Conservation (phyloP, 768 basidiomycete genomes). For the Epithele typhae region DNA sequence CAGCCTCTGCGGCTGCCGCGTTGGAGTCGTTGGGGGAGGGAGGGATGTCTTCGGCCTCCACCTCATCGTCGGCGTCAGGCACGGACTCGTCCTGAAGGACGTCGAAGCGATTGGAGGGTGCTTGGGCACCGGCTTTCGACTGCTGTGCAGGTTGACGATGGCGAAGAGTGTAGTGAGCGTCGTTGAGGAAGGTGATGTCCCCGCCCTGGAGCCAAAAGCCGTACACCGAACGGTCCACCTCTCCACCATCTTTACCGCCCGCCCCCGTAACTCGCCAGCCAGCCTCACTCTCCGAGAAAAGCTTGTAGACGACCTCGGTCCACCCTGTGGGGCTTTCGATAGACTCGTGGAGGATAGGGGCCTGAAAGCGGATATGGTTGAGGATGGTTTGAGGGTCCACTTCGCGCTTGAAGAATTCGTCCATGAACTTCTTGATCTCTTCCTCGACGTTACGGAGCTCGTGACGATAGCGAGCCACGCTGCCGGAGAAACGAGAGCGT, state of each 20-base stretch:
- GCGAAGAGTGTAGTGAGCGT: background rate
- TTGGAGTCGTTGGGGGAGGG: no score
- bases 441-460: slow-evolving; percentile 34
- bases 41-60: background rate
- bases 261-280: slow-evolving; percentile 13
- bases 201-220: slow-evolving; percentile 44
- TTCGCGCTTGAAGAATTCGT: slow-evolving; percentile 29
- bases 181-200: slow-evolving; percentile 46
- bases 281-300: background rate
- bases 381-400: slow-evolving; percentile 36
- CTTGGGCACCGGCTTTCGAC: background rate
- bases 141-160: background rate
- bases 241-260: slow-evolving; percentile 13
- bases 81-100: background rate
- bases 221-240: slow-evolving; percentile 33
- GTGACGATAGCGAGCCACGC: slow-evolving; percentile 31
- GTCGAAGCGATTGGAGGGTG: slow-evolving; percentile 17
- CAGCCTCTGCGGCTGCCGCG: background rate
- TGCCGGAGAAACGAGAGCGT: slow-evolving; percentile 27
- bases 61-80: background rate
- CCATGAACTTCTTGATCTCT: slow-evolving; percentile 45
- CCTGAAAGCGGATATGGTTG: slow-evolving; percentile 36
- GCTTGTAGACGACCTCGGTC: slow-evolving; percentile 27
- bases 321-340: slow-evolving; percentile 43
- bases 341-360: slow-evolving; percentile 44